Percentiles rank a stretch among this genome's conserved stretches.
These are phyloP conservation scores for Sclerotinia trifoliorum DNA, from an alignment of 2,329 filamentous ascomycete species.

Conservation along the genomic window DNA sequence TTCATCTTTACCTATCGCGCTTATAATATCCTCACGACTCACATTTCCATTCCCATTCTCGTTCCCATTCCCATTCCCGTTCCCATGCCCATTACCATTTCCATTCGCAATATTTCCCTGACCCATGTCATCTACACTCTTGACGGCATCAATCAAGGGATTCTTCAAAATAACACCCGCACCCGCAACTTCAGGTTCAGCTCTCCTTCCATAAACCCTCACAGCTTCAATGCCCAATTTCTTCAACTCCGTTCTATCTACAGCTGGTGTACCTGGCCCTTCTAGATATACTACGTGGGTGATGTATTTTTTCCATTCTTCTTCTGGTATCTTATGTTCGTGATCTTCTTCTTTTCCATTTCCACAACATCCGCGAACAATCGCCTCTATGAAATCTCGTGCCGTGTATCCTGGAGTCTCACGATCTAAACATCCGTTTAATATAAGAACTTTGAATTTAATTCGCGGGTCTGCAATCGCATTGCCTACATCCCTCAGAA, in stretches of 20 bases:
- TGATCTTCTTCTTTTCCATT: slow-evolving; percentile 28
- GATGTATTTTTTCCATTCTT: slow-evolving; percentile 66
- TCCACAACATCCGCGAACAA: slow-evolving; percentile 63
- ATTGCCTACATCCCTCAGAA: slow-evolving; percentile 73
- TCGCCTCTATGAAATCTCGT: slow-evolving; percentile 76
- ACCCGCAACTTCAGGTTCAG: slow-evolving; percentile 43
- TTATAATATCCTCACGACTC: slow-evolving; percentile 2
- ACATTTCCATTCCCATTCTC: not conserved
- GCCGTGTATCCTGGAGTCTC: slow-evolving; percentile 81
- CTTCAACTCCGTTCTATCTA: slow-evolving; percentile 64
- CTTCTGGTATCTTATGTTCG: slow-evolving; percentile 23
- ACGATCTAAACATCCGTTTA: slow-evolving; percentile 79
- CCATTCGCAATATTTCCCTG: not conserved
- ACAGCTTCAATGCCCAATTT: slow-evolving; percentile 74
- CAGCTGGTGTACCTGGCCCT: slow-evolving; percentile 63
- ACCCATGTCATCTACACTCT: not conserved
- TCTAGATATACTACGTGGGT: slow-evolving; percentile 83
- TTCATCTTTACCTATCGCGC: slow-evolving; percentile 27
- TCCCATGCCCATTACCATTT: not conserved
- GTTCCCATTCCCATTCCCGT: too few relatives aligned
- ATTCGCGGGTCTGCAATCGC: slow-evolving; percentile 51
- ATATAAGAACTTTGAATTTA: slow-evolving; percentile 63
- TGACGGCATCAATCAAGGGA: not conserved
- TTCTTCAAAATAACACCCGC: not conserved
- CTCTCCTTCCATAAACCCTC: slow-evolving; percentile 67